Conservation (phyloP, 495 filamentous ascomycete species). For the Daldinia concentrica region DNA sequence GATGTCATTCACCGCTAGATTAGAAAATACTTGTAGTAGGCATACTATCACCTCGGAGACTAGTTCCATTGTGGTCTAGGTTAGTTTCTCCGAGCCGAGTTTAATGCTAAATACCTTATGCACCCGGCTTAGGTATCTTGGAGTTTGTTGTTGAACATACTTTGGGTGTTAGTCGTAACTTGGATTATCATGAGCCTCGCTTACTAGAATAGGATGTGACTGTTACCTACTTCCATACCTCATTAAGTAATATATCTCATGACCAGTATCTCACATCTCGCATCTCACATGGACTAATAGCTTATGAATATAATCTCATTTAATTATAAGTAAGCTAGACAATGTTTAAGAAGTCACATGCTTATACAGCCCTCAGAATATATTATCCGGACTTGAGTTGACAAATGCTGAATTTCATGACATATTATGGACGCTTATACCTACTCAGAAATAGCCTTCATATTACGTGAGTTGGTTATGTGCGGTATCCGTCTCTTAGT, state of each 20-base stretch:
- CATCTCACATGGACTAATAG: neutral
- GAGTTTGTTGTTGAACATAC: no score
- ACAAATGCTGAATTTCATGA: neutral
- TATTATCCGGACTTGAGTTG: neutral
- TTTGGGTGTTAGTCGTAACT: neutral
- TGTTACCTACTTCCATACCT: neutral
- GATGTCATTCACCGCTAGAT: constrained; percentile 3
- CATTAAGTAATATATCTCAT: neutral
- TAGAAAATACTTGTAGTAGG: no score
- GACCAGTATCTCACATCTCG: neutral
- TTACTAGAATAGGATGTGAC: neutral
- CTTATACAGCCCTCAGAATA: neutral
- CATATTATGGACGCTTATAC: constrained; percentile 1
- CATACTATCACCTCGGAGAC: constrained; percentile 3
- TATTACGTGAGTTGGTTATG: constrained; percentile 1
- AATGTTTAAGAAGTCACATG: neutral
- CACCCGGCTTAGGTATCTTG: neutral
- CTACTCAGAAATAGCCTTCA: neutral
- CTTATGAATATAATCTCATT: neutral
- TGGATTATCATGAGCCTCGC: neutral
- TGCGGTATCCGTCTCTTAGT: neutral
- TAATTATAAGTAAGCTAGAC: neutral
- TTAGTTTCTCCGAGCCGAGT: neutral
- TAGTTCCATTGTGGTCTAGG: constrained; percentile 13
- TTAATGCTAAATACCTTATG: neutral